These are phyloP conservation scores for Dictyostelium purpureum DNA, from an alignment of 78 protist genomes.

Conservation along the genomic window DNA sequence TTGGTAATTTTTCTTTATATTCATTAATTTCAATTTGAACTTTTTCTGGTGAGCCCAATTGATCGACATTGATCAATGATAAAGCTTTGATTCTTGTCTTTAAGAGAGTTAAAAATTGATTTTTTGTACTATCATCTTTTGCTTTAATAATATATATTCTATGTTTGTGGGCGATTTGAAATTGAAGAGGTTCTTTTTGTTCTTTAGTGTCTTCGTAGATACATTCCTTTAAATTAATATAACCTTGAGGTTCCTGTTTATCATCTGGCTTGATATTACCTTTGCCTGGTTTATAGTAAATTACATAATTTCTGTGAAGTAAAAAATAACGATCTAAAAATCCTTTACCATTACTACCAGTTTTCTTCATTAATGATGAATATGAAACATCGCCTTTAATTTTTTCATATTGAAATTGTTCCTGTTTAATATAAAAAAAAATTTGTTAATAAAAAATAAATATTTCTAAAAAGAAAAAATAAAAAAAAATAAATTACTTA, in stretches of 20 bases:
- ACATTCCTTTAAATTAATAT: slow-evolving; percentile 62
- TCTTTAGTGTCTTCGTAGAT: slow-evolving; percentile 31
- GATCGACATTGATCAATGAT: not conserved
- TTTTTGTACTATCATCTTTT: slow-evolving; percentile 38
- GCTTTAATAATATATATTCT: slow-evolving; percentile 24
- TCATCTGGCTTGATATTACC: slow-evolving; percentile 42
- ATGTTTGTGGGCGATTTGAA: slow-evolving; percentile 47
- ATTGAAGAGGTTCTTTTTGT: slow-evolving; percentile 1
- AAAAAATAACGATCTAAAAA: slow-evolving; percentile 63
- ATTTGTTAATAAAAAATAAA: not conserved
- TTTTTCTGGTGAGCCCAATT: not conserved
- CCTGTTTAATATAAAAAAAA: not conserved
- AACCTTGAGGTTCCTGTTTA: slow-evolving; percentile 72
- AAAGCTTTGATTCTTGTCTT: slow-evolving; percentile 21
- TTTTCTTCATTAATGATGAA: slow-evolving; percentile 49
- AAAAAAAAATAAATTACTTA: not conserved
- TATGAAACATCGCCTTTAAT: slow-evolving; percentile 64
- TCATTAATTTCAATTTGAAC: not conserved
- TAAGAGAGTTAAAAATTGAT: slow-evolving; percentile 28
- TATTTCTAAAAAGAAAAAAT: not conserved
- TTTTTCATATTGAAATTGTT: slow-evolving; percentile 45
- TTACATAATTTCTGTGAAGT: slow-evolving; percentile 52
- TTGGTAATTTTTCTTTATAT: slow-evolving; percentile 12
- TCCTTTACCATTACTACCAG: slow-evolving; percentile 77
- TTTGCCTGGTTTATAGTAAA: slow-evolving; percentile 66